These are phyloP conservation scores for Aspergillus cavernicola DNA, from an alignment of 495 filamentous ascomycete genomes.

Conservation along the genomic window DNA sequence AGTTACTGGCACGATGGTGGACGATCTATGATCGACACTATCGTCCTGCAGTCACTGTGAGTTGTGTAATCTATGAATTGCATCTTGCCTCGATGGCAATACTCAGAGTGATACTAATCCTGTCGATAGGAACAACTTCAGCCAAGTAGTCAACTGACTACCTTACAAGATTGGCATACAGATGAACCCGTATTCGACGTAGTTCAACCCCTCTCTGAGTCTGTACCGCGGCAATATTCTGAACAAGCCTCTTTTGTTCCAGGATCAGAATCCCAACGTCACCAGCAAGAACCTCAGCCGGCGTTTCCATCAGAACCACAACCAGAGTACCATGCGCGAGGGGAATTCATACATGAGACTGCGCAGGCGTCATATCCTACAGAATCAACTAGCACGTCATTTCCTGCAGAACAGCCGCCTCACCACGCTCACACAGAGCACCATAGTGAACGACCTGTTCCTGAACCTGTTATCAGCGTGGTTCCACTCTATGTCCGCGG, in stretches of 20 bases:
- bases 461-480: constrained; percentile 29
- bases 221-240: not conserved
- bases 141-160: not conserved
- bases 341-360: not conserved
- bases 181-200: not conserved
- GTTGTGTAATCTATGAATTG: not conserved
- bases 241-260: not conserved
- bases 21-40: constrained; percentile 86
- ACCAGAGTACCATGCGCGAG: constrained; percentile 1
- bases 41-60: constrained; percentile 33
- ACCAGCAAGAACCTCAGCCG: not conserved
- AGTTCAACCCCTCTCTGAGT: not conserved
- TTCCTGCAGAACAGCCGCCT: not conserved
- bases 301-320: not conserved
- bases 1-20: constrained; percentile 85
- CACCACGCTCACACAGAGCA: not conserved
- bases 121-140: constrained; percentile 15
- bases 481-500: constrained; percentile 46
- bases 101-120: constrained; percentile 13
- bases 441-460: constrained; percentile 3
- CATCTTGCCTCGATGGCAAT: not conserved
- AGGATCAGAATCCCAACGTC: not conserved
- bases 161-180: not conserved
- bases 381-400: not conserved
- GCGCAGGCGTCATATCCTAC: not conserved